A percentile compares a stretch with the other conserved stretches of the same genome.
phyloP scores from a whole-genome alignment of 257 asterid genomes.

The Solanum gracilifrons region DNA sequence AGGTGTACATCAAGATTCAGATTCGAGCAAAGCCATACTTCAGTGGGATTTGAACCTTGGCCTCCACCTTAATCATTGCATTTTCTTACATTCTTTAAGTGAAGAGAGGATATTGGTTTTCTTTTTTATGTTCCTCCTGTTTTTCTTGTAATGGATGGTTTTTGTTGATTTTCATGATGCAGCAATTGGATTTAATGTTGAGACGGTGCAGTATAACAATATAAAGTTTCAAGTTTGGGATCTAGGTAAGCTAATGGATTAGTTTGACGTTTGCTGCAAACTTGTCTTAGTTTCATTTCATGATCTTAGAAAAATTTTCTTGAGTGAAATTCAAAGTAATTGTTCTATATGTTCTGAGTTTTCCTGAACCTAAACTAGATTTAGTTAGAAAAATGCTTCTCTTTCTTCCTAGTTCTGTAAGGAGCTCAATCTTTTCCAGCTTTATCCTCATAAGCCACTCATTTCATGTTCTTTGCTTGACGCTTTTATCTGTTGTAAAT shows the following conservation, averaged over 20 bases:
- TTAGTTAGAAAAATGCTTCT: not conserved
- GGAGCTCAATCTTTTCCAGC: not conserved
- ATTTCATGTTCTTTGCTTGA: not conserved
- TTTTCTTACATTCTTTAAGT: not conserved
- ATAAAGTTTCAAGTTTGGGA: slow-evolving; percentile 93
- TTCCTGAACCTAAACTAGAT: not conserved
- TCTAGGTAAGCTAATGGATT: slow-evolving; percentile 42
- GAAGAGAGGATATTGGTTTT: not conserved
- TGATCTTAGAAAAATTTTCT: not conserved
- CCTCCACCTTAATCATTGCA: not conserved
- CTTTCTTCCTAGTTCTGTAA: not conserved
- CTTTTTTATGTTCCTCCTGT: not conserved
- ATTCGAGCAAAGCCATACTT: not conserved
- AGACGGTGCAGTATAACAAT: slow-evolving; percentile 82
- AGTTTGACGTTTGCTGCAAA: not conserved
- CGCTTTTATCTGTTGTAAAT: not conserved
- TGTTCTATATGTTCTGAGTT: not conserved
- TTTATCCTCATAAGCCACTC: not conserved
- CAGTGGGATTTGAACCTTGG: not conserved
- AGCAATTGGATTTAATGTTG: slow-evolving; percentile 97
- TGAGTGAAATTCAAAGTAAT: not conserved
- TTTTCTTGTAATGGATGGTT: not conserved
- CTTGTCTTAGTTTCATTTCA: not conserved
- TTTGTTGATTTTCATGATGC: slow-evolving; percentile 19
- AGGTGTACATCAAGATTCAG: not conserved